These are phyloP conservation scores for Spathaspora sp. DNA, from an alignment of 805 yeast species.

Conservation along the genomic window DNA sequence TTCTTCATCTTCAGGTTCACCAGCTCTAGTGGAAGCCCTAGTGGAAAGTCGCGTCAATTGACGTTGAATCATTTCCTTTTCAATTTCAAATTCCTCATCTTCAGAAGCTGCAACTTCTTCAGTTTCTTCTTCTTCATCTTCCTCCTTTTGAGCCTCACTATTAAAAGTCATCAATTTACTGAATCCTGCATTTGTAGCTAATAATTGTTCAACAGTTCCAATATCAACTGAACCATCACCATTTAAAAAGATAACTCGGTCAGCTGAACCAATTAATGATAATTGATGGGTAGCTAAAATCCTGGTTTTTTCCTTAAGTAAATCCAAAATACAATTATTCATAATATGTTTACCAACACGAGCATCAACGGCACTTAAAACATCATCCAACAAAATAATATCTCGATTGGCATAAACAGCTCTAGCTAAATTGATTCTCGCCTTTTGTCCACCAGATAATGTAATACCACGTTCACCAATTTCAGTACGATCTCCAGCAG, in stretches of 20 bases:
- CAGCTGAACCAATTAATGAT: slow-evolving; percentile 30
- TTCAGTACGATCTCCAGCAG: slow-evolving; percentile 34
- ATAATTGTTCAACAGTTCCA: slow-evolving; percentile 26
- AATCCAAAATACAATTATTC: slow-evolving; percentile 26
- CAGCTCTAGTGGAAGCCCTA: background rate
- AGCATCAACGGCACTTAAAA: slow-evolving; percentile 36
- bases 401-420: slow-evolving; percentile 31
- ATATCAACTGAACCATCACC: slow-evolving; percentile 29
- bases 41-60: slow-evolving; percentile 10
- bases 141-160: slow-evolving; percentile 14
- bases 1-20: slow-evolving; percentile 25
- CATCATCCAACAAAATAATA: slow-evolving; percentile 31
- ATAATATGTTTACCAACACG: slow-evolving; percentile 34
- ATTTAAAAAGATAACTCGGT: slow-evolving; percentile 26
- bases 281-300: slow-evolving; percentile 37
- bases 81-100: slow-evolving; percentile 14
- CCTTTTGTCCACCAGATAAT: slow-evolving; percentile 36
- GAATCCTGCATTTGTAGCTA: slow-evolving; percentile 21
- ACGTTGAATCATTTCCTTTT: slow-evolving; percentile 13
- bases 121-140: slow-evolving; percentile 11
- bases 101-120: slow-evolving; percentile 8
- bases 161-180: slow-evolving; percentile 24
- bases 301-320: slow-evolving; percentile 26
- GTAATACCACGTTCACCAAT: slow-evolving; percentile 38
- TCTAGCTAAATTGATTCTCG: slow-evolving; percentile 33